Evolutionary conservation across 208 protist genomes (phyloP).

Genomic region (Trypanosoma platydactyli): DNA sequence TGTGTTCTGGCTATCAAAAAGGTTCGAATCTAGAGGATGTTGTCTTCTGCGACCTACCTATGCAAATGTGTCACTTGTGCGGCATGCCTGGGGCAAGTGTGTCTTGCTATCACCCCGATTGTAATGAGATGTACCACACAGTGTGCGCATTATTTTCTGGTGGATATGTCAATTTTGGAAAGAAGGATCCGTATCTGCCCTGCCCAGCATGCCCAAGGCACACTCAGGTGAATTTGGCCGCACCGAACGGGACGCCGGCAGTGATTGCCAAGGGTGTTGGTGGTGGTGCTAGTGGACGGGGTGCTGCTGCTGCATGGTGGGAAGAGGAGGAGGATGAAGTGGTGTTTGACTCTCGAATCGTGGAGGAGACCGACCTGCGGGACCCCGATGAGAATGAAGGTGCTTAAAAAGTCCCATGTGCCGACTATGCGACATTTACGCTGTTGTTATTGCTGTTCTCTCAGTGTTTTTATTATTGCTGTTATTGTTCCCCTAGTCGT

Average conservation of each 20-base stretch:
- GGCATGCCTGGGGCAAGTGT: slow-evolving; percentile 69
- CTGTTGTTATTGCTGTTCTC: background rate
- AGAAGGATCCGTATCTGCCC: slow-evolving; percentile 78
- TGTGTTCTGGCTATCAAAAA: slow-evolving; percentile 74
- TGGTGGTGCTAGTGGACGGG: too few species aligned
- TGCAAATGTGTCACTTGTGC: slow-evolving; percentile 70
- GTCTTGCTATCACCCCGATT: slow-evolving; percentile 83
- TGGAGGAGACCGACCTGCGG: slow-evolving; percentile 73
- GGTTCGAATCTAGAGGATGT: slow-evolving; percentile 77
- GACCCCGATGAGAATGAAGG: slow-evolving; percentile 85
- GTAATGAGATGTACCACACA: slow-evolving; percentile 78
- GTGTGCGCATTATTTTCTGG: slow-evolving; percentile 76
- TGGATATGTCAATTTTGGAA: slow-evolving; percentile 88
- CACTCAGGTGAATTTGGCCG: slow-evolving; percentile 56
- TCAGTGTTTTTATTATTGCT: slow-evolving; percentile 13
- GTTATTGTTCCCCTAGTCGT: too few species aligned
- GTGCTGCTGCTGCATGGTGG: too few species aligned
- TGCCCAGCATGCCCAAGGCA: slow-evolving; percentile 80
- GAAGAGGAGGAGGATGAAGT: slow-evolving; percentile 73
- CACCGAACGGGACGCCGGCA: slow-evolving; percentile 6
- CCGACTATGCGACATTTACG: too few species aligned
- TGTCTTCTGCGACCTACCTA: slow-evolving; percentile 45
- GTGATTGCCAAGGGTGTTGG: slow-evolving; percentile 12
- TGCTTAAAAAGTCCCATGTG: slow-evolving; percentile 14
- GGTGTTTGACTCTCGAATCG: slow-evolving; percentile 82